phyloP scores from a whole-genome alignment of 495 filamentous ascomycete species.

The Cudoniella acicularis region DNA sequence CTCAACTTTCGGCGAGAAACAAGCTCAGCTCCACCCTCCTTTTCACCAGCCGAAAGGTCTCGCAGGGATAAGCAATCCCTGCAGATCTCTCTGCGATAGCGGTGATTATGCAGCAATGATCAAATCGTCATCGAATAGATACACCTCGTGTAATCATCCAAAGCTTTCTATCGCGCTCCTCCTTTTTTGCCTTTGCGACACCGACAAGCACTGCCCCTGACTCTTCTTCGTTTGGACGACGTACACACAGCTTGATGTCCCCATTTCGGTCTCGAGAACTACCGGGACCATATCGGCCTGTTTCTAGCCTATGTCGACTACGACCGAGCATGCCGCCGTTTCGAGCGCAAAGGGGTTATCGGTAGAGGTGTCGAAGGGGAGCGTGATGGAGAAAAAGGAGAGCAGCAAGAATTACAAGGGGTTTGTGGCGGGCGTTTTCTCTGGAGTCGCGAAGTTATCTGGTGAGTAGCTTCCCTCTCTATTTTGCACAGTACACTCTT shows the following conservation, averaged over 20 bases:
- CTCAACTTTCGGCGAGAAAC: background rate
- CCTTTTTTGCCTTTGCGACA: too few species aligned
- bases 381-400: slow-evolving; percentile 19
- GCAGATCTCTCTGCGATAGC: background rate
- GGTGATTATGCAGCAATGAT: background rate
- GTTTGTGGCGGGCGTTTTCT: slow-evolving; percentile 92
- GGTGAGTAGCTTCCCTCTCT: slow-evolving; percentile 56
- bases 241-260: background rate
- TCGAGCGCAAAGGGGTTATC: background rate
- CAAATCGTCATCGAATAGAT: background rate
- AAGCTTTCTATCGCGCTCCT: background rate
- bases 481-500: too few species aligned
- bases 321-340: background rate
- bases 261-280: background rate
- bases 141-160: too few species aligned
- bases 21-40: background rate
- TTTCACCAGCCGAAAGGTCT: background rate
- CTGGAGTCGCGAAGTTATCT: slow-evolving; percentile 83
- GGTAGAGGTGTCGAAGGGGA: background rate
- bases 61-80: background rate
- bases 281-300: background rate
- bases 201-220: background rate
- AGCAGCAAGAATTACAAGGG: slow-evolving; percentile 67
- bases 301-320: slow-evolving; percentile 5
- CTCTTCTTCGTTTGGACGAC: background rate